Evolutionary conservation across 805 yeast species (phyloP).

Genomic region (Ogataea pignaliae): DNA sequence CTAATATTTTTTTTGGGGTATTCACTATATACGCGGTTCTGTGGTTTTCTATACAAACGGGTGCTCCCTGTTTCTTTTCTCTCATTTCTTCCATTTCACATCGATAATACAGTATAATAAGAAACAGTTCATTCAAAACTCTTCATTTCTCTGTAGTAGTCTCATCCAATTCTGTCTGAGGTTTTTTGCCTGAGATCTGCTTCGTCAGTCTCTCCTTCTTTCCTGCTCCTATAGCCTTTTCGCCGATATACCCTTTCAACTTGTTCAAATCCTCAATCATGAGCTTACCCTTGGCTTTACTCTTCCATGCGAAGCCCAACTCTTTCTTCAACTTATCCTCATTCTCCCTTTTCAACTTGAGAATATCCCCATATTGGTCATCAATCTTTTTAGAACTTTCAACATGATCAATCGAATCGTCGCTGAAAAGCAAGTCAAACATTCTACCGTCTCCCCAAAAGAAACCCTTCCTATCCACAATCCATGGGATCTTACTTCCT

Average conservation of each 20-base stretch:
- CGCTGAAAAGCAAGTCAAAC: constrained; percentile 76
- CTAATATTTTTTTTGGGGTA: too few species aligned
- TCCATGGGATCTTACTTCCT: constrained; percentile 56
- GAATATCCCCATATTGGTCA: constrained; percentile 26
- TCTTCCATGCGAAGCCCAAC: constrained; percentile 58
- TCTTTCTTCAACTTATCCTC: constrained; percentile 47
- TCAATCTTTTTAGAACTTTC: constrained; percentile 42
- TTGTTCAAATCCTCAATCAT: constrained; percentile 39
- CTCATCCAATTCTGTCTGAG: too few species aligned
- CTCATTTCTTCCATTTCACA: too few species aligned
- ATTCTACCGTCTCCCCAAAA: constrained; percentile 93
- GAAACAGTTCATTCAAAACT: too few species aligned
- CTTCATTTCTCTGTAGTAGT: too few species aligned
- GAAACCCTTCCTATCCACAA: constrained; percentile 81
- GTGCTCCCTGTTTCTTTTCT: too few species aligned
- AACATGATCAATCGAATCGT: constrained; percentile 71
- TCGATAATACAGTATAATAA: too few species aligned
- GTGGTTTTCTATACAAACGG: too few species aligned
- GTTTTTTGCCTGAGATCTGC: too few species aligned
- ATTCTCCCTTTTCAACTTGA: constrained; percentile 40
- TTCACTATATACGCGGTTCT: too few species aligned
- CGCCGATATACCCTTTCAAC: constrained; percentile 17
- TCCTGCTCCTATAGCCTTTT: neutral
- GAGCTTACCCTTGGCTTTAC: constrained; percentile 42
- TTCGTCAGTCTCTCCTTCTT: too few species aligned